A percentile compares a stretch with the other conserved stretches of the same genome.
Evolutionary conservation across 2,329 filamentous ascomycete species (phyloP).

Genomic region (Sporothrix brunneoviolacea): DNA sequence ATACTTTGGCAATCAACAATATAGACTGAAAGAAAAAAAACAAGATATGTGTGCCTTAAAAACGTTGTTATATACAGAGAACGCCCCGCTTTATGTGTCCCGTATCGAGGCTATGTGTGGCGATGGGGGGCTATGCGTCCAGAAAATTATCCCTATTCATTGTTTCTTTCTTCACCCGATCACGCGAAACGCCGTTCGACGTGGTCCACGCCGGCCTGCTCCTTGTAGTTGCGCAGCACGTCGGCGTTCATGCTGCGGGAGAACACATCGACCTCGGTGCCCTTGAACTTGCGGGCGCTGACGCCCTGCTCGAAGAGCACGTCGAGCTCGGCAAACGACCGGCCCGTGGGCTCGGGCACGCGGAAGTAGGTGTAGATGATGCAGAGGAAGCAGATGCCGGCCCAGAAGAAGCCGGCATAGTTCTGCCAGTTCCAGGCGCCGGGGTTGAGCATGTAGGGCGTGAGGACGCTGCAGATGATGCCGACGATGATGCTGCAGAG

Average conservation of each 20-base stretch:
- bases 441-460: constrained; percentile 90
- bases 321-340: constrained; percentile 82
- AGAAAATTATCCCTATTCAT: neutral
- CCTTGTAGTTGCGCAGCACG: constrained; percentile 43
- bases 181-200: constrained; percentile 11
- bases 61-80: no score
- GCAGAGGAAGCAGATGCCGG: constrained; percentile 71
- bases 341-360: constrained; percentile 70
- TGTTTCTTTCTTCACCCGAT: no score
- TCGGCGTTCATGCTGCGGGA: constrained; percentile 42
- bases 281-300: constrained; percentile 65
- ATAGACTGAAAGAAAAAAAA: no score
- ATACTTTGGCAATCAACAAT: no score
- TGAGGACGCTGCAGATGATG: constrained; percentile 75
- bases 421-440: constrained; percentile 82
- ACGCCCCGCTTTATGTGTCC: no score
- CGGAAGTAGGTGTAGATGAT: constrained; percentile 77
- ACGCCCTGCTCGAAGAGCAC: constrained; percentile 71
- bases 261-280: constrained; percentile 51
- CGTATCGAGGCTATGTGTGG: no score
- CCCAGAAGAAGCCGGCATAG: constrained; percentile 84
- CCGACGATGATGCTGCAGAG: constrained; percentile 58
- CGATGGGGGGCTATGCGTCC: no score
- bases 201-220: constrained; percentile 27
- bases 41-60: no score